A percentile compares a stretch with the other conserved stretches of the same genome.
These are phyloP conservation scores for Populus simonii DNA, from an alignment of 345 rosid species.

Conservation along the genomic window DNA sequence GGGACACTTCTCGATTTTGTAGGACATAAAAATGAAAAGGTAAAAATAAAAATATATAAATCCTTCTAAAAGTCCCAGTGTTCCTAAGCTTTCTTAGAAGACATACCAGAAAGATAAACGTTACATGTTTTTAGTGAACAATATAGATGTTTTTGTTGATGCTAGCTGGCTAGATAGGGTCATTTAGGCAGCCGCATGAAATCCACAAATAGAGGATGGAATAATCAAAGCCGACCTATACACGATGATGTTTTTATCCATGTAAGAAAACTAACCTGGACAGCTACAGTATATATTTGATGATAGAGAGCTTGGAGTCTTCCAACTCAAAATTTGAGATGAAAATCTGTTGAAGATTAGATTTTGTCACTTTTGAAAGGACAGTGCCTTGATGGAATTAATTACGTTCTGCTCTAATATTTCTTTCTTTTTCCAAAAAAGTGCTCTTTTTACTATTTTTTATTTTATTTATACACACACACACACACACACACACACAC, in stretches of 20 bases:
- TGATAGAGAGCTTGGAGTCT: not conserved
- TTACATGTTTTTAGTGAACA: constrained; percentile 4
- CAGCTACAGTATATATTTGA: not conserved
- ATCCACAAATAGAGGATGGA: not conserved
- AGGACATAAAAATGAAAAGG: constrained; percentile 1
- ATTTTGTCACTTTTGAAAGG: too few species aligned
- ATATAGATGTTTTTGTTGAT: not conserved
- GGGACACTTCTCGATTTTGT: constrained; percentile 23
- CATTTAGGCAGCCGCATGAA: not conserved
- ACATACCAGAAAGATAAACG: constrained; percentile 6
- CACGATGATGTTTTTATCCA: not conserved
- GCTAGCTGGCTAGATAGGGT: not conserved
- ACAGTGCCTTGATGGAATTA: too few species aligned
- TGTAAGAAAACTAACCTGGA: not conserved
- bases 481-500: too few species aligned
- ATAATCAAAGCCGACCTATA: not conserved
- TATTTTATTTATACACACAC: too few species aligned
- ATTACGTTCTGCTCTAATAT: not conserved
- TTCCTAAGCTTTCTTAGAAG: constrained; percentile 3
- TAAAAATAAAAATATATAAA: constrained; percentile 8
- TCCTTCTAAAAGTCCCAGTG: not conserved
- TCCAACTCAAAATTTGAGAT: not conserved
- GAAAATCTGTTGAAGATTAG: too few species aligned
- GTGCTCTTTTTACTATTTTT: too few species aligned
- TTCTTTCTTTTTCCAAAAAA: not conserved